Evolutionary conservation across 352 stramenopile genomes (phyloP), one percentile per base, ranked within the genome.

Genomic region (Globisporangium emineosum): DNA sequence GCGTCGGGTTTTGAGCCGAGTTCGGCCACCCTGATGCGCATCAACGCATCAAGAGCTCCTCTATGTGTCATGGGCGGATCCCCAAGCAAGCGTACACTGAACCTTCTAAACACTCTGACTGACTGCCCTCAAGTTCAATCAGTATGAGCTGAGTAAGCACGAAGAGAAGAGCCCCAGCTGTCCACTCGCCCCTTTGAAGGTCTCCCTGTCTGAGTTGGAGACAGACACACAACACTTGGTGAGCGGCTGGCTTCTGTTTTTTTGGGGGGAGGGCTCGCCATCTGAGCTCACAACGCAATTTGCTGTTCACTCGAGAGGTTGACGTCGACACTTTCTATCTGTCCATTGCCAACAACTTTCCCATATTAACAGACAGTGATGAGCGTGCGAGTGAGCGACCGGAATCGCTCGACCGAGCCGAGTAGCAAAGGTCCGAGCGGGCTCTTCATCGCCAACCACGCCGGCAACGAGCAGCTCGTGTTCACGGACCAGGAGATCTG

Each of bases 401-500:
- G 56, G 23, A 51, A 42, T 5, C 35, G 56, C 56, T 23, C 8
- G 19, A 66, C 32, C n/a, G 40, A 30, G 30, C 27, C 56, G 35
- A 57, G 57, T 47, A 50, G 35, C 64, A 69, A 50, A 3, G 50
- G 49, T 9, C 59, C 59, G 3, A 45, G 51, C 27, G 62, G 65
- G 12, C 51, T 59, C 51, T 35, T 62, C 57, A 27, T 63, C 32
- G 29, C 25, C 21, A 42, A 15, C 21, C 12, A 61, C 19, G 27
- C 23, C 6, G 35, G 68, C 29, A 37, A 58, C 15, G 66, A 79
- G 49, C 75, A 51, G 10, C 51, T 81, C 27, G 69, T 81, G 57
- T 75, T 89, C 63, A 69, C 77, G 51, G 72, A 83, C 56, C 72
- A 88, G 42, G 66, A 88, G 64, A 76, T 89, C 67, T 79, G 72